A percentile compares a stretch with the other conserved stretches of the same genome.
Conservation (phyloP, 2,329 filamentous ascomycete species). For the Pestalotiopsis sp. region DNA sequence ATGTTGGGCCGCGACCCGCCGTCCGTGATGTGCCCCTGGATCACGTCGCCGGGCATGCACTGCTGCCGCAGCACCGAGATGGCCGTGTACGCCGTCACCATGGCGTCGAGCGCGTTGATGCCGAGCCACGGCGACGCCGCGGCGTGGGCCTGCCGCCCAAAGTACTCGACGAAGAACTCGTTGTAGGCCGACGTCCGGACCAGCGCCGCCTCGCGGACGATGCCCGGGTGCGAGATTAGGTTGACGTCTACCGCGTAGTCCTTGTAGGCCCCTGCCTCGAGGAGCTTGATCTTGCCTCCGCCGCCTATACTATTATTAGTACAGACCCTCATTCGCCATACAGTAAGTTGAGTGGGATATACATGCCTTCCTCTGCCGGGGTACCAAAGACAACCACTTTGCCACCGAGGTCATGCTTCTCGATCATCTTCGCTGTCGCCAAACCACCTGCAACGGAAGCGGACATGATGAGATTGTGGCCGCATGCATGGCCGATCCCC, state of each 20-base stretch:
- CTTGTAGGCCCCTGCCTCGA: conserved; percentile 45
- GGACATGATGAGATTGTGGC: conserved; percentile 56
- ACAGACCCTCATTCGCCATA: not conserved
- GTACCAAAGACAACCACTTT: conserved; percentile 51
- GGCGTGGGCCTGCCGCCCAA: conserved; percentile 57
- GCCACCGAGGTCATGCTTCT: conserved; percentile 40
- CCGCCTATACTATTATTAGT: conserved; percentile 30
- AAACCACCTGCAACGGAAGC: conserved; percentile 49
- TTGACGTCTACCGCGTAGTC: conserved; percentile 39
- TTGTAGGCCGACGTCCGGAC: conserved; percentile 54
- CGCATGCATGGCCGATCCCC: conserved; percentile 53
- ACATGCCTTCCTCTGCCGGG: conserved; percentile 51
- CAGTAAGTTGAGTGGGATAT: not conserved
- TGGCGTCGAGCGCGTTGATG: conserved; percentile 60
- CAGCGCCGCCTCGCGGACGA: conserved; percentile 44
- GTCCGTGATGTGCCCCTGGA: conserved; percentile 53
- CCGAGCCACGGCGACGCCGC: conserved; percentile 61
- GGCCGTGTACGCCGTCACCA: conserved; percentile 49
- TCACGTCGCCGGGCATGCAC: conserved; percentile 50
- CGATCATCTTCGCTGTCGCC: conserved; percentile 46
- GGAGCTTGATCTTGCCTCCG: conserved; percentile 50
- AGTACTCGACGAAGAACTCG: conserved; percentile 51
- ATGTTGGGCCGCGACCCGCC: conserved; percentile 57
- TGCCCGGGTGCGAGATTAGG: conserved; percentile 44
- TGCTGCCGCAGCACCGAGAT: conserved; percentile 58